Evolutionary conservation across 768 basidiomycete genomes (phyloP), one percentile per base, ranked within the genome.

Genomic region (Boletus edulis): DNA sequence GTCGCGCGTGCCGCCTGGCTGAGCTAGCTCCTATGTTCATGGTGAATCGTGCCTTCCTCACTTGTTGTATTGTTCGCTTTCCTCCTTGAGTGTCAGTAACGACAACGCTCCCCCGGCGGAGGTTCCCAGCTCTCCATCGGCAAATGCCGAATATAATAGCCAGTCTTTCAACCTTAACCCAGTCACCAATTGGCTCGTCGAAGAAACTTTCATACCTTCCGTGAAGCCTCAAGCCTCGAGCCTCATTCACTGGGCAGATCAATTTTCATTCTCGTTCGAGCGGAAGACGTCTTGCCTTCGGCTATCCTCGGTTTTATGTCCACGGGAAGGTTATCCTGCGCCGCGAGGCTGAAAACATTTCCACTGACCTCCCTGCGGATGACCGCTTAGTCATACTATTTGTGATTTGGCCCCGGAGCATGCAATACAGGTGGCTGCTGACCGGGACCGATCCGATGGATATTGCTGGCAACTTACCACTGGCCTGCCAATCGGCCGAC

Each of bases 211-310:
- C 35, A 27, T 31, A 49, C 61, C 66, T 55, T 54, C 46, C 58
- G 22, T 50, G 58, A 34, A 44, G 71, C 63, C 71, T 72, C 69
- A 69, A n/a, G n/a, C n/a, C n/a, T n/a, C n/a, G n/a, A n/a, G n/a
- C n/a, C n/a, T n/a, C n/a, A n/a, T 72, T 72, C 69, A 67, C 67
- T 71, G 67, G 63, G 67, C 11, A 71, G 54, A 72, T 46, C 14
- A 47, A 56, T 2, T 11, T 54, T 40, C 63, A 54, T 27, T 50
- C 57, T 62, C 54, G 57, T 56, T 35, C 35, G 24, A 13, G 44
- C 20, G 17, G 18, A 46, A 46, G 46, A 27, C 37, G 6, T 27
- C 20, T 43, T 29, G 20, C 48, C 42, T 39, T 27, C 38, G 32
- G 39, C 29, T 48, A 42, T 52, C 44, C 47, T 37, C 22, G n/a